phyloP scores from a whole-genome alignment of 2,329 filamentous ascomycete genomes.

The Fusarium udum region DNA sequence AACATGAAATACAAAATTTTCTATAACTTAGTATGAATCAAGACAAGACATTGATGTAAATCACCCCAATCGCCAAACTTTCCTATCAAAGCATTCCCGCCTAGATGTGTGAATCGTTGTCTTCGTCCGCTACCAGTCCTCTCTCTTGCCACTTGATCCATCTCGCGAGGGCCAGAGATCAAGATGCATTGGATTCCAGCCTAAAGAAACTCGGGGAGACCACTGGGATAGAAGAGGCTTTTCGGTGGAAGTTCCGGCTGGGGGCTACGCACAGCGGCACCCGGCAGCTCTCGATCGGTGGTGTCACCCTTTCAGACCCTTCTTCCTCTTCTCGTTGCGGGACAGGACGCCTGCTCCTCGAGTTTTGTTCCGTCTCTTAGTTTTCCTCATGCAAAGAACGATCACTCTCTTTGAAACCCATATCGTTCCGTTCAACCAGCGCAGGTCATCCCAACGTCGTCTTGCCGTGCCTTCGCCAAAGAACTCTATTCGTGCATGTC shows the following conservation, averaged over 20 bases:
- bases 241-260: conserved; percentile 18
- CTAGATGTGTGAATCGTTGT: conserved; percentile 51
- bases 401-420: conserved; percentile 16
- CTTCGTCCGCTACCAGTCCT: conserved; percentile 36
- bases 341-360: conserved; percentile 35
- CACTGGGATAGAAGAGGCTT: conserved; percentile 22
- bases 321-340: conserved; percentile 30
- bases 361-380: conserved; percentile 39
- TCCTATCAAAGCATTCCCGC: conserved; percentile 57
- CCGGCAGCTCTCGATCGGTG: conserved; percentile 15
- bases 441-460: conserved; percentile 22
- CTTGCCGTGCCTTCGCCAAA: conserved; percentile 25
- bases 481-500: conserved; percentile 28
- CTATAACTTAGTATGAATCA: conserved; percentile 36
- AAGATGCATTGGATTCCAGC: conserved; percentile 43
- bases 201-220: conserved; percentile 32
- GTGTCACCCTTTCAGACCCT: conserved; percentile 15
- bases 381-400: conserved; percentile 31
- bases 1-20: conserved; percentile 20
- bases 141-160: conserved; percentile 13
- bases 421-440: conserved; percentile 21
- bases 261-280: conserved; percentile 17
- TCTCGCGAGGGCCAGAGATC: conserved; percentile 33
- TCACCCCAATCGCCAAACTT: conserved; percentile 63
- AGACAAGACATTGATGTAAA: conserved; percentile 51